Conservation (phyloP, 257 asterid species). For the Nicotiana obtusifolia region DNA sequence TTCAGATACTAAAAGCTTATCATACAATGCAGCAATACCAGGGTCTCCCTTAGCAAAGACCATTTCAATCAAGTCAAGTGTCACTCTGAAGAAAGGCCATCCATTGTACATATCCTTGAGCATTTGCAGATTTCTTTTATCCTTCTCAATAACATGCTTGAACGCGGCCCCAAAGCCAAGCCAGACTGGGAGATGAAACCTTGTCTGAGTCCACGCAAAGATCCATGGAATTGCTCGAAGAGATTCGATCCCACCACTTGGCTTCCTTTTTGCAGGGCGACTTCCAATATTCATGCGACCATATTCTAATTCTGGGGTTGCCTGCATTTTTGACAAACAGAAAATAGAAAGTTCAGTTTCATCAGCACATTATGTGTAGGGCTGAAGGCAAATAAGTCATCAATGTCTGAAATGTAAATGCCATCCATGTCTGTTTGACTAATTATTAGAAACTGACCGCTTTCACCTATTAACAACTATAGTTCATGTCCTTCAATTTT, state of each 20-base stretch:
- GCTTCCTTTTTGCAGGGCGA: conserved; percentile 86
- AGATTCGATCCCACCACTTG: conserved; percentile 94
- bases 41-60: conserved; percentile 95
- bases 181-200: conserved; percentile 97
- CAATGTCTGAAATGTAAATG: neutral
- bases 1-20: conserved; percentile 59
- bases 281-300: conserved; percentile 97
- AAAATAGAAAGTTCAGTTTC: conserved; percentile 1
- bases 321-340: conserved; percentile 31
- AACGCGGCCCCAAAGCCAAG: conserved; percentile 86
- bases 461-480: neutral
- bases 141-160: conserved; percentile 49
- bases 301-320: conserved; percentile 91
- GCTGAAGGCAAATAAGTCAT: neutral
- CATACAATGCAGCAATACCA: conserved; percentile 72
- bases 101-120: conserved; percentile 82
- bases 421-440: neutral
- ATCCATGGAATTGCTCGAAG: conserved; percentile 96
- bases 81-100: conserved; percentile 97
- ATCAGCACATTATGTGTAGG: neutral
- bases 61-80: conserved; percentile 90
- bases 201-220: conserved; percentile 97
- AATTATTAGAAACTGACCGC: neutral
- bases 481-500: neutral
- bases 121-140: conserved; percentile 58